These are phyloP conservation scores for Sanghuangporus sanghuang DNA, from an alignment of 1,284 basidiomycete species.

Conservation along the genomic window DNA sequence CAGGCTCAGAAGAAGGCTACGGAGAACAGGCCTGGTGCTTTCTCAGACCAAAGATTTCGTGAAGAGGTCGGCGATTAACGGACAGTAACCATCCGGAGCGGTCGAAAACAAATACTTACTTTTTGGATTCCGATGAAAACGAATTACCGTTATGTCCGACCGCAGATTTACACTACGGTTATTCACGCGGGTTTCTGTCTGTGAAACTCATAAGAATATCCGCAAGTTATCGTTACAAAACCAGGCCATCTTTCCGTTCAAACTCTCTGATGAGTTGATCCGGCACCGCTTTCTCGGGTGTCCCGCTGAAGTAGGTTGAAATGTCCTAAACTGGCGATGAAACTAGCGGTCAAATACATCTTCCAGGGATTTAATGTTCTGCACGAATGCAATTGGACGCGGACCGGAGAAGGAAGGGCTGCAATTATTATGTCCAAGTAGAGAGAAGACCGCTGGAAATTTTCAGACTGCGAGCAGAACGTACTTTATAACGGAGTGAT, in stretches of 20 bases:
- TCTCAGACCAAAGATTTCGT: neutral
- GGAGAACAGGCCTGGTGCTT: neutral
- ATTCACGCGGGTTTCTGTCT: neutral
- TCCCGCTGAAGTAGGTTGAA: neutral
- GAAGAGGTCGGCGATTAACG: constrained; percentile 1
- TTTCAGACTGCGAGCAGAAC: too few species aligned
- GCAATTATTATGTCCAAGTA: too few species aligned
- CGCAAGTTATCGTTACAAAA: neutral
- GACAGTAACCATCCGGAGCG: constrained; percentile 8
- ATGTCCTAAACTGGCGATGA: neutral
- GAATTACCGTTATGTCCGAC: constrained; percentile 11
- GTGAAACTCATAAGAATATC: constrained; percentile 11
- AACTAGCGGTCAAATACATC: neutral
- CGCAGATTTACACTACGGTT: constrained; percentile 3
- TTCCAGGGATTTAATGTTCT: too few species aligned
- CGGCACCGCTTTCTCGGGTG: neutral
- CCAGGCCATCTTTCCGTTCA: neutral
- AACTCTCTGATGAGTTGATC: neutral
- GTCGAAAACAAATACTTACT: neutral
- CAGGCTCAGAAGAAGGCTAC: neutral
- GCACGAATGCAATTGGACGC: too few species aligned
- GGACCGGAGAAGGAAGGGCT: too few species aligned
- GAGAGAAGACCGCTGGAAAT: too few species aligned
- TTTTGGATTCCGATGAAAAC: neutral
- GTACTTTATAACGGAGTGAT: too few species aligned